These are phyloP conservation scores for Brettanomyces bruxellensis DNA, from an alignment of 805 yeast species.

Conservation along the genomic window DNA sequence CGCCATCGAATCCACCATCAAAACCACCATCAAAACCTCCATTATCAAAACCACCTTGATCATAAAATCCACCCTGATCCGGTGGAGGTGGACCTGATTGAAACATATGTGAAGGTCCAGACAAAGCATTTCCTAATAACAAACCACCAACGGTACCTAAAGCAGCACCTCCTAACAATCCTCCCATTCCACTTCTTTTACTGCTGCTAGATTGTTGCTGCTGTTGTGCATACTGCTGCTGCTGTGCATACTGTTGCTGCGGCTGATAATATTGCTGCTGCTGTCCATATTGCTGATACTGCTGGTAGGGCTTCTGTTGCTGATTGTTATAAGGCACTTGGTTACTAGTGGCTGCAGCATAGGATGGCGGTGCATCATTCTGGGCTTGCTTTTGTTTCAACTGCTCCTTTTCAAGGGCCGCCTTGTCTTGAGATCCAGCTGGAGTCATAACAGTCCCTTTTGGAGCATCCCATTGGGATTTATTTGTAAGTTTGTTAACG, in stretches of 20 bases:
- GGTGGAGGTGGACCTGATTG: constrained; percentile 8
- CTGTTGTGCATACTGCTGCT: constrained; percentile 1
- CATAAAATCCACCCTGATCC: constrained; percentile 7
- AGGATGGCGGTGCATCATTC: background rate
- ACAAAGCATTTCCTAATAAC: background rate
- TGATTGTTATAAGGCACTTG: background rate
- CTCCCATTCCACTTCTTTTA: constrained; percentile 13
- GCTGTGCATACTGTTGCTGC: constrained; percentile 3
- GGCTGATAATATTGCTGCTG: constrained; percentile 7
- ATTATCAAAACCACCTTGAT: constrained; percentile 6
- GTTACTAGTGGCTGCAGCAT: background rate
- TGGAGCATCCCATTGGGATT: constrained; percentile 92
- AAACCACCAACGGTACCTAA: constrained; percentile 13
- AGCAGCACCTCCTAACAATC: constrained; percentile 24
- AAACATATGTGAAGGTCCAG: constrained; percentile 8
- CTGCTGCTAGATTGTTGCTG: background rate
- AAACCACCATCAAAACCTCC: constrained; percentile 10
- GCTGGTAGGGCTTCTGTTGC: constrained; percentile 4
- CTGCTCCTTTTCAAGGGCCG: background rate
- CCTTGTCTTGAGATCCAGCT: constrained; percentile 18
- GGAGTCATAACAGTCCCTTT: constrained; percentile 30
- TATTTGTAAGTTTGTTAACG: constrained; percentile 61
- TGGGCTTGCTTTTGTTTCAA: background rate
- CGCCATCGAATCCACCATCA: constrained; percentile 14
- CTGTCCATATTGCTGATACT: constrained; percentile 3